phyloP scores from a whole-genome alignment of 148 eudicot genomes.

The Tetragonia tetragonoides region DNA sequence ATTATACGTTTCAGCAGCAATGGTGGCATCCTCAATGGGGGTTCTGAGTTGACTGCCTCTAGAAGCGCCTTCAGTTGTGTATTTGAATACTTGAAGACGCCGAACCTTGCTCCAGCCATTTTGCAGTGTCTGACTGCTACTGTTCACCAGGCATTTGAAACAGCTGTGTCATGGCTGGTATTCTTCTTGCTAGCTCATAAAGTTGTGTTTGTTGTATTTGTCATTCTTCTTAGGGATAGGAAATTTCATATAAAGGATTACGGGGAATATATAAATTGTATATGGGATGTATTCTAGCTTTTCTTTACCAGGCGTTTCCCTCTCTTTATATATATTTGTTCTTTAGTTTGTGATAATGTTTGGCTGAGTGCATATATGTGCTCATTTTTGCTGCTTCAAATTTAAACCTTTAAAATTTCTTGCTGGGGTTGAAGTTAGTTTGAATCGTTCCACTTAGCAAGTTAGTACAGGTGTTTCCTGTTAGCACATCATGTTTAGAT shows the following conservation, averaged over 20 bases:
- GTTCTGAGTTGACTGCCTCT: slow-evolving; percentile 53
- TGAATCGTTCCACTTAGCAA: not conserved
- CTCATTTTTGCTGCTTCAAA: not conserved
- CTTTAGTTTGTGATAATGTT: not conserved
- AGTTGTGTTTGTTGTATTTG: slow-evolving; percentile 2
- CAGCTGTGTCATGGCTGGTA: slow-evolving; percentile 92
- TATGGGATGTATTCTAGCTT: not conserved
- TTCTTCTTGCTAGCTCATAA: slow-evolving; percentile 8
- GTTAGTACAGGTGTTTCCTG: not conserved
- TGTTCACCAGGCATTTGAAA: slow-evolving; percentile 85
- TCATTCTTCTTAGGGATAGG: not conserved
- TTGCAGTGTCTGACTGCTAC: slow-evolving; percentile 91
- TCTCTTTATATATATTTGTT: not conserved
- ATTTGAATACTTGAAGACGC: slow-evolving; percentile 93
- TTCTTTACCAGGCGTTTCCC: slow-evolving; percentile 10
- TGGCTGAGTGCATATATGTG: not conserved
- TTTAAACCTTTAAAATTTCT: not conserved
- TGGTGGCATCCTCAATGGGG: slow-evolving; percentile 92
- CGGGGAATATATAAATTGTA: not conserved
- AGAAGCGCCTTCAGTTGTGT: slow-evolving; percentile 98
- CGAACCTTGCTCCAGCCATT: slow-evolving; percentile 89
- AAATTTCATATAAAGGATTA: not conserved
- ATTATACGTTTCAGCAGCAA: slow-evolving; percentile 97
- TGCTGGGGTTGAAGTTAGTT: not conserved
- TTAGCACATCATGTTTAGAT: not conserved